phyloP scores from a whole-genome alignment of 1,139 yeast genomes.

The Candida sp. region DNA sequence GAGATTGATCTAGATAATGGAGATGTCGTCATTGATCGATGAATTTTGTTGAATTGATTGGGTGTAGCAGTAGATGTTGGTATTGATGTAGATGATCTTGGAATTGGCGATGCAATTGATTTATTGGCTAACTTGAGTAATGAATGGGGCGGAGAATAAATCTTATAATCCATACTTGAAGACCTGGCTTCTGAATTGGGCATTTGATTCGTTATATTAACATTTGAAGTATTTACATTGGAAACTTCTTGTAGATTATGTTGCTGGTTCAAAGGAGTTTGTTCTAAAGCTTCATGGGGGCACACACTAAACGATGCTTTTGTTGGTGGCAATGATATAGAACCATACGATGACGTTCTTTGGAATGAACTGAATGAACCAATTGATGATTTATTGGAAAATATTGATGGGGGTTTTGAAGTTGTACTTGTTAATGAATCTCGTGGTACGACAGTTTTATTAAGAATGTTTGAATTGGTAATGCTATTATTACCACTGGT shows the following conservation, averaged over 20 bases:
- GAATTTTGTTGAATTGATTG: conserved; percentile 4
- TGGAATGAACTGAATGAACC: conserved; percentile 29
- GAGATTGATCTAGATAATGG: conserved; percentile 11
- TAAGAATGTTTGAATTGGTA: conserved; percentile 7
- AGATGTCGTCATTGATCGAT: conserved; percentile 10
- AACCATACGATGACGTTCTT: conserved; percentile 22
- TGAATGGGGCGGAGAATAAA: conserved; percentile 4
- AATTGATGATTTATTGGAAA: conserved; percentile 30
- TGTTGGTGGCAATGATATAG: conserved; percentile 8
- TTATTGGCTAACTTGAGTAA: background rate
- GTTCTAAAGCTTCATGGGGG: conserved; percentile 19
- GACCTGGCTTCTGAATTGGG: conserved; percentile 5
- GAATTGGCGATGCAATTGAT: conserved; percentile 12
- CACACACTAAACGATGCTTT: conserved; percentile 20
- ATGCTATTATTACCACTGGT: no score
- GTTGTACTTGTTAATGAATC: conserved; percentile 7
- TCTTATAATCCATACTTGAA: conserved; percentile 1
- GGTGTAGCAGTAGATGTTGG: background rate
- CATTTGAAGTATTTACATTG: conserved; percentile 6
- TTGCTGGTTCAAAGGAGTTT: conserved; percentile 6
- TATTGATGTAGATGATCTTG: conserved; percentile 12
- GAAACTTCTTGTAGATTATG: background rate
- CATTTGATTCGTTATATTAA: background rate
- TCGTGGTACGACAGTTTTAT: conserved; percentile 2
- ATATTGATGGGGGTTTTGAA: conserved; percentile 30